phyloP scores from a whole-genome alignment of 805 yeast genomes.

The Sugiyamaella boreocaroliniensis region DNA sequence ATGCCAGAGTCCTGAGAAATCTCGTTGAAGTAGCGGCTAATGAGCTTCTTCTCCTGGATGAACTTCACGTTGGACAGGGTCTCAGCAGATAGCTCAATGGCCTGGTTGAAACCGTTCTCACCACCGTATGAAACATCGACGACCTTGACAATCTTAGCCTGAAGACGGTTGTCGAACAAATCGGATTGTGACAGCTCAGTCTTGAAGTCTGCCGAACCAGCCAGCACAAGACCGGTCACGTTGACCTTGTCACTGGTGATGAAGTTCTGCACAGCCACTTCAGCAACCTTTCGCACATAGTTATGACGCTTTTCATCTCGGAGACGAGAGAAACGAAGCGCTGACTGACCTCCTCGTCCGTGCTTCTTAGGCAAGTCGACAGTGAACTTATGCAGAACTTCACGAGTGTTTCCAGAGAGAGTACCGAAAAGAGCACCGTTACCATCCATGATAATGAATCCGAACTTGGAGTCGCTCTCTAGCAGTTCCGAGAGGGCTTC shows the following conservation, averaged over 20 bases:
- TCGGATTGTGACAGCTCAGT: slow-evolving; percentile 90
- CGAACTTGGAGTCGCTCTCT: slow-evolving; percentile 93
- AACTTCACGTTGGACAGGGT: slow-evolving; percentile 94
- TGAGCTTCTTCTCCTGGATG: slow-evolving; percentile 95
- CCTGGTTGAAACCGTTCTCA: slow-evolving; percentile 98
- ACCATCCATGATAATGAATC: slow-evolving; percentile 99
- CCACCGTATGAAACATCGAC: slow-evolving; percentile 99
- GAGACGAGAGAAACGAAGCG: slow-evolving; percentile 96
- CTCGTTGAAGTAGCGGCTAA: slow-evolving; percentile 90
- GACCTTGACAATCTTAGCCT: slow-evolving; percentile 77
- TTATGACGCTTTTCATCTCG: slow-evolving; percentile 99
- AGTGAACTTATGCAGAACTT: slow-evolving; percentile 88
- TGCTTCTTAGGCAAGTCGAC: slow-evolving; percentile 99
- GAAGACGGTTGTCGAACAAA: slow-evolving; percentile 84
- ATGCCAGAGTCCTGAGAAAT: slow-evolving; percentile 96
- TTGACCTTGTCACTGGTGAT: slow-evolving; percentile 91
- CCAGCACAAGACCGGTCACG: slow-evolving; percentile 89
- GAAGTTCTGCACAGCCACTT: slow-evolving; percentile 95
- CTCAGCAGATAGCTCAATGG: slow-evolving; percentile 95
- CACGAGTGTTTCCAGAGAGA: slow-evolving; percentile 94
- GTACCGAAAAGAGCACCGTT: slow-evolving; percentile 95
- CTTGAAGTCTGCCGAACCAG: slow-evolving; percentile 99
- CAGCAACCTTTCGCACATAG: slow-evolving; percentile 96
- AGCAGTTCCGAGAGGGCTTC: slow-evolving; percentile 91
- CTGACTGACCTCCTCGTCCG: slow-evolving; percentile 99